Percentiles rank a stretch among this genome's conserved stretches.
phyloP scores from a whole-genome alignment of 768 basidiomycete species.

The Xerocomus spinulosus region DNA sequence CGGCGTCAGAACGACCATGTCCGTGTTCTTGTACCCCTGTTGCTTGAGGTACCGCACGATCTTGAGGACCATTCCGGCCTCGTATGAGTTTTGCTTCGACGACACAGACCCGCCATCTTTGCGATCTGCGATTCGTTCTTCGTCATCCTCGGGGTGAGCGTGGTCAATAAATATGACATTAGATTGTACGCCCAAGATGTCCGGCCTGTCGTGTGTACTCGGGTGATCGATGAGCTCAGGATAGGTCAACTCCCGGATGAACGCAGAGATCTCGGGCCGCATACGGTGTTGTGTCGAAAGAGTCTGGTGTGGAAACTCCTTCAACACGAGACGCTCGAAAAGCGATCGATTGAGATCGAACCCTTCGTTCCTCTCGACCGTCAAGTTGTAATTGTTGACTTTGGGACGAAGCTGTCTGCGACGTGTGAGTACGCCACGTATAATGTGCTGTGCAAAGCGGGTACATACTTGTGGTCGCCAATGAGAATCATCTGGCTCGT shows the following conservation, averaged over 20 bases:
- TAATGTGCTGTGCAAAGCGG: not conserved
- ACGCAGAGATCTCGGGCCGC: constrained; percentile 68
- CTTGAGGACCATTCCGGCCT: constrained; percentile 61
- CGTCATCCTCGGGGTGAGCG: constrained; percentile 50
- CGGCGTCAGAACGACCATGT: constrained; percentile 64
- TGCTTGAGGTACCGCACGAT: constrained; percentile 63
- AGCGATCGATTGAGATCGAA: constrained; percentile 64
- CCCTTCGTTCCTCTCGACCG: constrained; percentile 66
- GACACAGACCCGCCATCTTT: constrained; percentile 43
- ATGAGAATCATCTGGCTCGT: constrained; percentile 61
- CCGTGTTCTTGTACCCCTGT: constrained; percentile 59
- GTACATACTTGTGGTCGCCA: constrained; percentile 63
- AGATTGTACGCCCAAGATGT: constrained; percentile 51
- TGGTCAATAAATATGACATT: constrained; percentile 65
- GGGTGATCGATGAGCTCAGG: constrained; percentile 60
- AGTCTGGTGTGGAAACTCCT: constrained; percentile 57
- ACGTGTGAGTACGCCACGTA: not conserved
- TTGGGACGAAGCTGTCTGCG: constrained; percentile 68
- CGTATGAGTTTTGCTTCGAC: constrained; percentile 60
- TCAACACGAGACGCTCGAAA: constrained; percentile 64
- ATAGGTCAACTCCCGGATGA: constrained; percentile 62
- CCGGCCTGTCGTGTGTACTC: constrained; percentile 43
- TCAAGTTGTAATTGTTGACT: constrained; percentile 60
- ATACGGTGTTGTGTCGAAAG: constrained; percentile 63
- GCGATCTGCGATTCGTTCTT: constrained; percentile 38